phyloP scores from a whole-genome alignment of 768 basidiomycete species.

The Kwoniella botswanensis region DNA sequence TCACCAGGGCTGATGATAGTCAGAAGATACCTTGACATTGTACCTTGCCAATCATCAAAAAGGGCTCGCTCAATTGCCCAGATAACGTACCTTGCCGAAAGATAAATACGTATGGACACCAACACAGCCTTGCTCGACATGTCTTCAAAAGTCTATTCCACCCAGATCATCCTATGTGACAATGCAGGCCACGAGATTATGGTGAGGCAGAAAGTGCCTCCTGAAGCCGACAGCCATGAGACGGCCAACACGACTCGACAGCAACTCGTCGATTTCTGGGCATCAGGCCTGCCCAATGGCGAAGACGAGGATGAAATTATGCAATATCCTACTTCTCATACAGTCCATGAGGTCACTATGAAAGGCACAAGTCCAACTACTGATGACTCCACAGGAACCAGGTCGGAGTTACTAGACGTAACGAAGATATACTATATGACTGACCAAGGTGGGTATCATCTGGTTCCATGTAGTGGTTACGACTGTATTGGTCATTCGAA shows the following conservation, averaged over 20 bases:
- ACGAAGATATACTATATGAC: not conserved
- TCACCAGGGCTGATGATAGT: too few relatives aligned
- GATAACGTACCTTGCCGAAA: too few relatives aligned
- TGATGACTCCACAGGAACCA: not conserved
- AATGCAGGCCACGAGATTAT: not conserved
- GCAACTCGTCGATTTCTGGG: not conserved
- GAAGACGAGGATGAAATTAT: not conserved
- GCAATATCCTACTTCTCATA: not conserved
- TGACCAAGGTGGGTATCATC: not conserved
- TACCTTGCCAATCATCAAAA: too few relatives aligned
- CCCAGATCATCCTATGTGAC: not conserved
- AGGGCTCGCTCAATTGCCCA: too few relatives aligned
- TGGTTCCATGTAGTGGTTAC: not conserved
- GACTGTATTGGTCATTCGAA: not conserved
- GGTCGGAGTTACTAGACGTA: not conserved
- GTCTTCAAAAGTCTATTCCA: not conserved
- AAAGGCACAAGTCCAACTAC: not conserved
- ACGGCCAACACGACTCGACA: not conserved
- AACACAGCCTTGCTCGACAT: not conserved
- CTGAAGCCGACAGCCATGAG: not conserved
- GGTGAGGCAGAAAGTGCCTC: not conserved
- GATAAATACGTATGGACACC: too few relatives aligned
- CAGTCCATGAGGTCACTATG: not conserved
- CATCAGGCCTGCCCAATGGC: not conserved
- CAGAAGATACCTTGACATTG: too few relatives aligned